Evolutionary conservation across 2,329 filamentous ascomycete genomes (phyloP), one percentile per base, ranked within the genome.

Genomic region (Cercospora sojina): DNA sequence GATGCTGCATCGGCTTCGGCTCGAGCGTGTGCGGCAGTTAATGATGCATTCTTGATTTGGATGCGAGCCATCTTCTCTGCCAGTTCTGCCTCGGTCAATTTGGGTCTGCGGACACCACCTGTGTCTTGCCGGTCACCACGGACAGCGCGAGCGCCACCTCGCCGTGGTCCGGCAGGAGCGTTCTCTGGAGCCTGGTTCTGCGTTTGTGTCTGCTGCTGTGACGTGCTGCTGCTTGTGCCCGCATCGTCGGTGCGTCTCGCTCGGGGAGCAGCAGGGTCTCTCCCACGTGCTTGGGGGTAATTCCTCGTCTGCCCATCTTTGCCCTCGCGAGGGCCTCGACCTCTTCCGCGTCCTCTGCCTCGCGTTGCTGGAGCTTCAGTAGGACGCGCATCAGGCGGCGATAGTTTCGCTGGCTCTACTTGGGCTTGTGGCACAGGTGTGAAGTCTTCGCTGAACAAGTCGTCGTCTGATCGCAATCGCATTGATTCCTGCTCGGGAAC

Each of bases 1-100:
- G 84, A 85, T 3, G 87, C 87, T 62, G 85, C 83, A 70, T 91
- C 88, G n/a, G 87, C 87, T 79, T 90, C 86, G n/a, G 87, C 87
- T 27, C 87, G 83, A 1, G 85, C 85, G 73, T 90, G 87, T 0
- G 86, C 86, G 8, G 85, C 87, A 8, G 83, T 82, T 13, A 86
- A 81, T 59, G 85, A 82, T 5, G 84, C 85, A 62, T 88, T 89
- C 65, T 88, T 85, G 70, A 88, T 82, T 68, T 84, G 83, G 72
- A 89, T 89, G 38, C 83, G 81, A 7, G 84, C 86, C 67, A 91
- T 85, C 67, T 86, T 86, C 55, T 83, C 84, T 3, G 82, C 83
- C 7, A 91, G 82, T 75, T 90, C 85, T 69, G 84, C 85, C 73
- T 90, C 88, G 1, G 87, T 90, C 53, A 90, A 82, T 77, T 88